Evolutionary conservation across 371 early-diverging fungal genomes (phyloP).

Genomic region (Mucor mucedo): DNA sequence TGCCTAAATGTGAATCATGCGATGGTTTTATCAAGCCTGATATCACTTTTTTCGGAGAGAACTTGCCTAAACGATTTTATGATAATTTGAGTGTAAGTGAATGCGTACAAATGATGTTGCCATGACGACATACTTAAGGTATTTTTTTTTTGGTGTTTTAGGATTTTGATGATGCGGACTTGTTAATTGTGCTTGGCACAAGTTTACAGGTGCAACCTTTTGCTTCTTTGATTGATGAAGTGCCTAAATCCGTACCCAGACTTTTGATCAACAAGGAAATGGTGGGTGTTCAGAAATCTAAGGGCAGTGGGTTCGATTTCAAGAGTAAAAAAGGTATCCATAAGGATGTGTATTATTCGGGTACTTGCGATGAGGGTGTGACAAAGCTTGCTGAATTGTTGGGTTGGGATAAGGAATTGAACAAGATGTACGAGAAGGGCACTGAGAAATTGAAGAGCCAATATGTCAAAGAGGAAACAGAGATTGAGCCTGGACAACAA

Average conservation of each 20-base stretch:
- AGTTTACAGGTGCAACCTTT: slow-evolving; percentile 90
- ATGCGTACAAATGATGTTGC: not conserved
- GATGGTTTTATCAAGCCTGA: slow-evolving; percentile 86
- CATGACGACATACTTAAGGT: not conserved
- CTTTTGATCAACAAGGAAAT: slow-evolving; percentile 86
- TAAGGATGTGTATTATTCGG: slow-evolving; percentile 78
- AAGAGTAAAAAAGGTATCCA: slow-evolving; percentile 66
- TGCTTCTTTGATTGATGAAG: slow-evolving; percentile 75
- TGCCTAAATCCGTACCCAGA: slow-evolving; percentile 71
- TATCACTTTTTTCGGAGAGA: slow-evolving; percentile 95
- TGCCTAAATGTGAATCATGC: slow-evolving; percentile 75
- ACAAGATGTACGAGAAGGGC: slow-evolving; percentile 35
- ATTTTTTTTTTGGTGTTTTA: slow-evolving; percentile 29
- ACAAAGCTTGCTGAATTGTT: slow-evolving; percentile 53
- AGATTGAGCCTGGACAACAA: slow-evolving; percentile 34
- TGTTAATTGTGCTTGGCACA: slow-evolving; percentile 93
- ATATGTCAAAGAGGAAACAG: slow-evolving; percentile 41
- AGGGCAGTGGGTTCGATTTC: slow-evolving; percentile 82
- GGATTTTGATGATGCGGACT: slow-evolving; percentile 78
- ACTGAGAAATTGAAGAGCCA: slow-evolving; percentile 52
- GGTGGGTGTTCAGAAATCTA: slow-evolving; percentile 64
- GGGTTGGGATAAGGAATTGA: slow-evolving; percentile 54
- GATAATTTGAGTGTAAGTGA: slow-evolving; percentile 48
- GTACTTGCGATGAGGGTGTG: slow-evolving; percentile 84
- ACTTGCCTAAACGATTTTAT: slow-evolving; percentile 81